Percentiles rank a stretch among this genome's conserved stretches.
phyloP scores from a whole-genome alignment of 306 rosid species.

The Rosa rugosa region DNA sequence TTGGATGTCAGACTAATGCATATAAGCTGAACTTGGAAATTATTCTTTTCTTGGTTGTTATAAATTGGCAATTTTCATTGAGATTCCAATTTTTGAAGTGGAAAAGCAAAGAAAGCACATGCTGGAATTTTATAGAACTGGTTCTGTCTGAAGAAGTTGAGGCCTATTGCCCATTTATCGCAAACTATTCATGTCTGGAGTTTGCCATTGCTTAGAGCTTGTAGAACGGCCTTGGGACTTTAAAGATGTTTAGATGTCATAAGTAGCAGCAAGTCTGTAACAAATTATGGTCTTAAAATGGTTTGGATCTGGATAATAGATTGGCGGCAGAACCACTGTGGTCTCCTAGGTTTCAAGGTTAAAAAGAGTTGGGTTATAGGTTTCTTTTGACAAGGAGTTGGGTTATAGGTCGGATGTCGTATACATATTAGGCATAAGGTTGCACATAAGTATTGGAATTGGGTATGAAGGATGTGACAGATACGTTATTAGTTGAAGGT shows the following conservation, averaged over 20 bases:
- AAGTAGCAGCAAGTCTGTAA: not conserved
- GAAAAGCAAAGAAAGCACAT: not conserved
- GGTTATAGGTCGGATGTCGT: not conserved
- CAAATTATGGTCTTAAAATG: not conserved
- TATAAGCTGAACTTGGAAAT: not conserved
- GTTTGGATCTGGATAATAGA: not conserved
- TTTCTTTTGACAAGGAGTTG: not conserved
- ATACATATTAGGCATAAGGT: not conserved
- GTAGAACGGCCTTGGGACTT: not conserved
- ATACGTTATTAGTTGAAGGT: not conserved
- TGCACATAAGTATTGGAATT: not conserved
- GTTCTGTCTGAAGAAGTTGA: not conserved
- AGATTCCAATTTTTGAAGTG: not conserved
- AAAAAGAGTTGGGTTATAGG: not conserved
- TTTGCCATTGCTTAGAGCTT: not conserved
- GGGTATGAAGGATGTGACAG: not conserved
- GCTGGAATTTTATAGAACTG: not conserved
- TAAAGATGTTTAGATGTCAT: not conserved
- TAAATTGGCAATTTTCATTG: not conserved
- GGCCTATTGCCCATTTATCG: not conserved
- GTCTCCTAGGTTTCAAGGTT: not conserved
- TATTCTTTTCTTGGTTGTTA: not conserved
- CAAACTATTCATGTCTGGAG: not conserved
- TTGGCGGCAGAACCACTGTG: not conserved
- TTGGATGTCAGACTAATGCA: not conserved